A percentile compares a stretch with the other conserved stretches of the same genome.
These are phyloP conservation scores for Cryphonectria radicalis DNA, from an alignment of 2,329 filamentous ascomycete genomes.

Conservation along the genomic window DNA sequence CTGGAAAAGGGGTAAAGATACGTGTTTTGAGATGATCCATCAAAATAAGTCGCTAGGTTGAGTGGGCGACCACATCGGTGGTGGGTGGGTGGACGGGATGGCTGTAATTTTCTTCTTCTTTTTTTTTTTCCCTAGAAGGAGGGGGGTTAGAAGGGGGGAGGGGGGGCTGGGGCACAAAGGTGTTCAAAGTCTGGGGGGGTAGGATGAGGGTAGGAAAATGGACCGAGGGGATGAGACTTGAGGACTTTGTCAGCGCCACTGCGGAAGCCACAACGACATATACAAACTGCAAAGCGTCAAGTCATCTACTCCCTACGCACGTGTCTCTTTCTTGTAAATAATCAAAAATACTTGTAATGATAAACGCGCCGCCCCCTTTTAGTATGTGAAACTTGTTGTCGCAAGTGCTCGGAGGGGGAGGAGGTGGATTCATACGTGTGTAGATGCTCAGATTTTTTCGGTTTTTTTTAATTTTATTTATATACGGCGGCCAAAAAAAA, in stretches of 20 bases:
- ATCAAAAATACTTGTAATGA: neutral
- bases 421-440: neutral
- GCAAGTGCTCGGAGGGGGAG: neutral
- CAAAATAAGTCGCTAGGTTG: neutral
- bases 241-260: neutral
- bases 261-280: slow-evolving; percentile 5
- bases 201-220: neutral
- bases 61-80: neutral
- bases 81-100: neutral
- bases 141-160: neutral
- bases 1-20: neutral
- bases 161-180: neutral
- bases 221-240: neutral
- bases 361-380: neutral
- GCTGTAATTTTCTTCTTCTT: neutral
- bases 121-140: neutral
- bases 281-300: neutral
- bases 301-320: slow-evolving; percentile 1
- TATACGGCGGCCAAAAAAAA: neutral
- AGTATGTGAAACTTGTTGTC: neutral
- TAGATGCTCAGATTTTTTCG: neutral
- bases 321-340: slow-evolving; percentile 24
- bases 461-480: neutral
- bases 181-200: neutral
- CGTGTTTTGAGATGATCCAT: neutral